phyloP scores from a whole-genome alignment of 2,329 filamentous ascomycete species.

The Myriosclerotinia curreyana region DNA sequence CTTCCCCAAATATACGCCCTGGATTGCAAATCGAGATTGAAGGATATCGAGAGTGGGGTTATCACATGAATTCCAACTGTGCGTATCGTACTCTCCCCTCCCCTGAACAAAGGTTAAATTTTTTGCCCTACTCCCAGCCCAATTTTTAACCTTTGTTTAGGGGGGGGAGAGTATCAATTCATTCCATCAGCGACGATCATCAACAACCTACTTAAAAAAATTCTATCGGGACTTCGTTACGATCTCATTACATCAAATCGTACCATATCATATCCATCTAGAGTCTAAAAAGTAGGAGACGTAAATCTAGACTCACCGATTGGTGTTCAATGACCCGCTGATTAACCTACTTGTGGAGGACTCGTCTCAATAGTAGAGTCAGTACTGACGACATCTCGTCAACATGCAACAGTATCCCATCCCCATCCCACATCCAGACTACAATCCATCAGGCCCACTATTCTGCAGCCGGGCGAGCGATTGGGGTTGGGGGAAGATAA shows the following conservation, averaged over 20 bases:
- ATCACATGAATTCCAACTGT: background rate
- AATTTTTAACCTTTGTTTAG: no score
- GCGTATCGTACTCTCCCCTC: no score
- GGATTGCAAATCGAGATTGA: background rate
- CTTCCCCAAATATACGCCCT: background rate
- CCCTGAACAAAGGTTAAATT: no score
- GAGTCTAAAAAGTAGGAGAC: background rate
- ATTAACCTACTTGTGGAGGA: constrained; percentile 1
- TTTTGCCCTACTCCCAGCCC: no score
- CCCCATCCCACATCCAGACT: background rate
- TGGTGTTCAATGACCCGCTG: constrained; percentile 7
- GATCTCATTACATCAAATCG: background rate
- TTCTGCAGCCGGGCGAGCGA: background rate
- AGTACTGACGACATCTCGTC: constrained; percentile 1
- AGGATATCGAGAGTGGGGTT: background rate
- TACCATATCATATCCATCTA: background rate
- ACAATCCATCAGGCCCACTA: constrained; percentile 1
- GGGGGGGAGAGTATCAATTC: no score
- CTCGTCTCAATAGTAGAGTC: no score
- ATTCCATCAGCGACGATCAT: background rate
- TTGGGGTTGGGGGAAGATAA: no score
- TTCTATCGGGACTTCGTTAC: background rate
- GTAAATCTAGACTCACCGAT: background rate
- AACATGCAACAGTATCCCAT: background rate
- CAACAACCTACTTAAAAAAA: background rate